phyloP scores from a whole-genome alignment of 2,329 filamentous ascomycete genomes.

The Botrytis paeoniae region DNA sequence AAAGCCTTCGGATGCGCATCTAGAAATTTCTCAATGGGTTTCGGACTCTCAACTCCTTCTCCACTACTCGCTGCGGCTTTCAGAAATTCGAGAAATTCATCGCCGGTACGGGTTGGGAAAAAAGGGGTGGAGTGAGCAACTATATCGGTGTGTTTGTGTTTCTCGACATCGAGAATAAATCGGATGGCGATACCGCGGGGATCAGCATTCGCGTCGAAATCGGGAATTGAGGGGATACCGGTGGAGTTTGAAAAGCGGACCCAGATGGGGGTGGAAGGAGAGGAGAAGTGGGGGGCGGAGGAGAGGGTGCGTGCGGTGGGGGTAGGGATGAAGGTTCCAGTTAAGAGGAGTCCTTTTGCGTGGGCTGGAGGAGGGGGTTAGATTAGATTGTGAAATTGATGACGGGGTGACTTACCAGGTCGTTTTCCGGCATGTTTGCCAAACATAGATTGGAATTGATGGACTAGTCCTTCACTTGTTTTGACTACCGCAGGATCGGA shows the following conservation, averaged over 20 bases:
- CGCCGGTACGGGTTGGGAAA: constrained; percentile 52
- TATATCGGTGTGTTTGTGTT: constrained; percentile 53
- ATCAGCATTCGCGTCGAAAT: constrained; percentile 47
- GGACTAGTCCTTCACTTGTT: constrained; percentile 14
- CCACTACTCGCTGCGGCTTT: constrained; percentile 40
- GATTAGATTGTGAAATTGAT: not conserved
- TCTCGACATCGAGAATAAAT: constrained; percentile 44
- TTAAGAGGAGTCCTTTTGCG: constrained; percentile 51
- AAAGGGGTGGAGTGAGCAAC: constrained; percentile 50
- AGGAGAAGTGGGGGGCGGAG: constrained; percentile 48
- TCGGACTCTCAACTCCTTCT: not conserved
- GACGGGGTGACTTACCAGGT: not conserved
- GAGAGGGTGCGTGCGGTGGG: constrained; percentile 44
- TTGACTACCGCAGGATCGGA: constrained; percentile 12
- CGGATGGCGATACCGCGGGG: constrained; percentile 50
- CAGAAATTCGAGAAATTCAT: constrained; percentile 51
- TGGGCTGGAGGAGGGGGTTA: constrained; percentile 40
- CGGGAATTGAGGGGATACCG: constrained; percentile 49
- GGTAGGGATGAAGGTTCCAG: constrained; percentile 51
- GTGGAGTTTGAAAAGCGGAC: constrained; percentile 51
- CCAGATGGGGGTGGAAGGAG: constrained; percentile 43
- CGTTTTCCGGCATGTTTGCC: constrained; percentile 17
- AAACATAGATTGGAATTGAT: constrained; percentile 8
- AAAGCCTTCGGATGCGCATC: constrained; percentile 45
- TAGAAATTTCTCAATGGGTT: constrained; percentile 43